Evolutionary conservation across 2,329 filamentous ascomycete genomes (phyloP).

Genomic region (Penicillium oxalicum): DNA sequence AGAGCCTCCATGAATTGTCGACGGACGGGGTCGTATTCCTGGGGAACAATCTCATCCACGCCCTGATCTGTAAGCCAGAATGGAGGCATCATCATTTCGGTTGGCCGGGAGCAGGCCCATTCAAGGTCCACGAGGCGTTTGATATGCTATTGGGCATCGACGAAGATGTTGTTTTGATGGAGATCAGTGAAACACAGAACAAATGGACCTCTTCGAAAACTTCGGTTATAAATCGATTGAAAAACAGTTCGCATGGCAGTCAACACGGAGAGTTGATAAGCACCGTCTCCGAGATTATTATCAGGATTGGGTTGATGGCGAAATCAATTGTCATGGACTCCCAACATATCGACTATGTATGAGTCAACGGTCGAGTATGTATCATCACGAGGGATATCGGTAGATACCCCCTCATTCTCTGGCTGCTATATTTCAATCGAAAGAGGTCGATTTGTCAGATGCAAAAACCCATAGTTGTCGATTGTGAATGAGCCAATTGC

Average conservation of each 20-base stretch:
- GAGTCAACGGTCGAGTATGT: neutral
- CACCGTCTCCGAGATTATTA: neutral
- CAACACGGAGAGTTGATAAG: neutral
- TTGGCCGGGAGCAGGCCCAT: constrained; percentile 22
- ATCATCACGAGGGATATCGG: constrained; percentile 5
- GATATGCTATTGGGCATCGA: constrained; percentile 27
- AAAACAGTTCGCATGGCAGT: neutral
- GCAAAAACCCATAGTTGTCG: neutral
- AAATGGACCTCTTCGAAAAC: constrained; percentile 32
- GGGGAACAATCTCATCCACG: neutral
- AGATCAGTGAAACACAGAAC: constrained; percentile 33
- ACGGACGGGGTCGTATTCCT: constrained; percentile 4
- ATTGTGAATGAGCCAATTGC: neutral
- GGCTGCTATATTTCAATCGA: neutral
- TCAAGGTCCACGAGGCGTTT: constrained; percentile 25
- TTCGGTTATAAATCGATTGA: neutral
- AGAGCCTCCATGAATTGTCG: constrained; percentile 12
- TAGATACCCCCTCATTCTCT: constrained; percentile 5
- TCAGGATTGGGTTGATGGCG: neutral
- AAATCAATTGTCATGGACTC: neutral
- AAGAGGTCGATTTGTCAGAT: neutral
- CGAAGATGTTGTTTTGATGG: constrained; percentile 35
- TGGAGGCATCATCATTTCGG: constrained; percentile 19
- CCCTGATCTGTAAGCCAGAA: constrained; percentile 20
- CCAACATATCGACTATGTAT: neutral